Percentiles rank a stretch among this genome's conserved stretches.
Evolutionary conservation across 305 asterid species (phyloP).

Genomic region (Solanum hybrid): DNA sequence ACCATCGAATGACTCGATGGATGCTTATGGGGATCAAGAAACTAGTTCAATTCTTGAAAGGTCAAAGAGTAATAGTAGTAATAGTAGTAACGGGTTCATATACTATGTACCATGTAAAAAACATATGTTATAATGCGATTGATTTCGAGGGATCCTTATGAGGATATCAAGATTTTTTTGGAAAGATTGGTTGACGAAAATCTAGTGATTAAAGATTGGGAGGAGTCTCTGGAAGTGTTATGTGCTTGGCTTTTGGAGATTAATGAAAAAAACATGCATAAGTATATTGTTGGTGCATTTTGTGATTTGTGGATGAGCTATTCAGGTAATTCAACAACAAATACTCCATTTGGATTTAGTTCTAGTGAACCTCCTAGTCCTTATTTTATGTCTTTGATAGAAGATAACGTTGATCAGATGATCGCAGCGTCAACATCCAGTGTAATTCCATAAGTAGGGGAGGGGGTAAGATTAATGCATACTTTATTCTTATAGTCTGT

Average conservation of each 20-base stretch:
- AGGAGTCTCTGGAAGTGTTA: conserved; percentile 30
- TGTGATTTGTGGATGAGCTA: conserved; percentile 36
- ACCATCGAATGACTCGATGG: too few species aligned
- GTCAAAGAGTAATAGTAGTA: too few species aligned
- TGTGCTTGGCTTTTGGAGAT: conserved; percentile 41
- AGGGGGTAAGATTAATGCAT: neutral
- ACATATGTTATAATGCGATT: too few species aligned
- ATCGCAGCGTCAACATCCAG: neutral
- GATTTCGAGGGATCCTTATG: too few species aligned
- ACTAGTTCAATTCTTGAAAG: too few species aligned
- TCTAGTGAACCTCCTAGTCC: neutral
- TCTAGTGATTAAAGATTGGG: too few species aligned
- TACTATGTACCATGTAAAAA: too few species aligned
- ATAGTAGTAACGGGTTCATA: too few species aligned
- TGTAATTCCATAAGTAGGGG: neutral
- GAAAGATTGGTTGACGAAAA: too few species aligned
- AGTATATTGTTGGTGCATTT: conserved; percentile 54
- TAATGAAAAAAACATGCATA: conserved; percentile 37
- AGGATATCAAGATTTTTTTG: too few species aligned
- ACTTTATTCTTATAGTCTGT: neutral
- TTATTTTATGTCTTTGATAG: neutral
- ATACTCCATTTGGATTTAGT: neutral
- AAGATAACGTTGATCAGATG: conserved; percentile 27
- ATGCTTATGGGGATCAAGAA: too few species aligned
- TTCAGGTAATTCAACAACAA: neutral